phyloP scores from a whole-genome alignment of 495 filamentous ascomycete species.

The Bacidia rubella region DNA sequence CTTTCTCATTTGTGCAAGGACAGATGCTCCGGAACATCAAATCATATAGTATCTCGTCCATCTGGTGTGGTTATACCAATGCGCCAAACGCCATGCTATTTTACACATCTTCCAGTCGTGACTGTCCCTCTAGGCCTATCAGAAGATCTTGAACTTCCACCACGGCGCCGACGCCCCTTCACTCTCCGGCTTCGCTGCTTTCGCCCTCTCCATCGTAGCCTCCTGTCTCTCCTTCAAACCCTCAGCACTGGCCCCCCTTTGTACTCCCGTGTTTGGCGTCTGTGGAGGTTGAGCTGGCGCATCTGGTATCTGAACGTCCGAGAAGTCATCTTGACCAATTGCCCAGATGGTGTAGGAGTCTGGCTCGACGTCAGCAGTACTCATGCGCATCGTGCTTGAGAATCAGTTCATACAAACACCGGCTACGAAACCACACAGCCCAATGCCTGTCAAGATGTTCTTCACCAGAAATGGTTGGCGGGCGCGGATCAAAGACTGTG shows the following conservation, averaged over 20 bases:
- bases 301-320: conserved; percentile 80
- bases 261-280: conserved; percentile 13
- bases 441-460: conserved; percentile 65
- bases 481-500: conserved; percentile 74
- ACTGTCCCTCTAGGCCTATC: background rate
- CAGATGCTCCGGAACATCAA: no score
- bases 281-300: conserved; percentile 37
- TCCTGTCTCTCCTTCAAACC: conserved; percentile 10
- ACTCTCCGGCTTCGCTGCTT: background rate
- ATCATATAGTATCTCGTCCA: no score
- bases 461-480: conserved; percentile 82
- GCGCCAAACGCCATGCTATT: background rate
- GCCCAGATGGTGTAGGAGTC: conserved; percentile 79
- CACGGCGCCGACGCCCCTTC: background rate
- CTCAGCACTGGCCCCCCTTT: conserved; percentile 8
- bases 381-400: background rate
- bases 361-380: conserved; percentile 24
- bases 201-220: background rate
- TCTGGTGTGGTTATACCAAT: background rate
- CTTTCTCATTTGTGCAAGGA: no score
- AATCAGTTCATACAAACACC: conserved; percentile 66
- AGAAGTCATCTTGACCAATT: conserved; percentile 94
- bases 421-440: conserved; percentile 53
- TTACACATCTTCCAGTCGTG: background rate
- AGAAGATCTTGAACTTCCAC: background rate